Conservation (phyloP, 768 basidiomycete species). For the Mycena kentingensis region DNA sequence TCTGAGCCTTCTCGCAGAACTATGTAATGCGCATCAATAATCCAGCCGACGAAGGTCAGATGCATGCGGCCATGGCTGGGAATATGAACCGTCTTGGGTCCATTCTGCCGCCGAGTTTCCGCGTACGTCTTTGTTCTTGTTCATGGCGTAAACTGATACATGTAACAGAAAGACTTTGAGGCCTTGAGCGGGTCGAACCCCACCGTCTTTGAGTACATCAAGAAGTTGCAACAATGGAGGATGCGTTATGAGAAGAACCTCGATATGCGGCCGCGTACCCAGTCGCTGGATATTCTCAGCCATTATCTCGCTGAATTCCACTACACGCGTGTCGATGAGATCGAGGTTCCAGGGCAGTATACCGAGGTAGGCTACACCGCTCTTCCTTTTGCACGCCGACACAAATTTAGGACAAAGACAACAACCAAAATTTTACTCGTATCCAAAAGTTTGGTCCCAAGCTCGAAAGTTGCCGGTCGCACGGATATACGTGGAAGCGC, state of each 20-base stretch:
- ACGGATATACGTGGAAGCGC: constrained; percentile 85
- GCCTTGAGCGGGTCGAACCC: constrained; percentile 86
- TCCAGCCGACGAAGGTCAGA: constrained; percentile 67
- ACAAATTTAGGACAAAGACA: constrained; percentile 82
- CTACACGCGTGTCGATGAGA: constrained; percentile 95
- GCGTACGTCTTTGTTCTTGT: constrained; percentile 43
- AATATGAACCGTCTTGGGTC: constrained; percentile 62
- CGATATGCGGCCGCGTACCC: constrained; percentile 79
- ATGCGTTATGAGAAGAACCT: constrained; percentile 85
- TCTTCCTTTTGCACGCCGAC: constrained; percentile 5
- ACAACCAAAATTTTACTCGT: constrained; percentile 84
- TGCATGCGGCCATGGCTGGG: constrained; percentile 54
- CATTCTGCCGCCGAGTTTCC: constrained; percentile 58
- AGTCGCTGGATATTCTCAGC: constrained; percentile 82
- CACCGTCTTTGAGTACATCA: constrained; percentile 83
- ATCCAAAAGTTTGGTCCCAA: constrained; percentile 90
- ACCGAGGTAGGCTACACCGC: constrained; percentile 64
- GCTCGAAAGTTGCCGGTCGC: constrained; percentile 86
- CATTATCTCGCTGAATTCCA: constrained; percentile 98
- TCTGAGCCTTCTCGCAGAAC: constrained; percentile 53
- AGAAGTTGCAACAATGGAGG: constrained; percentile 88
- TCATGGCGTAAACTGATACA: constrained; percentile 5
- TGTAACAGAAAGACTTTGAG: constrained; percentile 78
- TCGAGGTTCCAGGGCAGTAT: constrained; percentile 99
- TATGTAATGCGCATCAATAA: constrained; percentile 67